Evolutionary conservation across 2,329 filamentous ascomycete genomes (phyloP).

Genomic region (Canariomyces notabilis): DNA sequence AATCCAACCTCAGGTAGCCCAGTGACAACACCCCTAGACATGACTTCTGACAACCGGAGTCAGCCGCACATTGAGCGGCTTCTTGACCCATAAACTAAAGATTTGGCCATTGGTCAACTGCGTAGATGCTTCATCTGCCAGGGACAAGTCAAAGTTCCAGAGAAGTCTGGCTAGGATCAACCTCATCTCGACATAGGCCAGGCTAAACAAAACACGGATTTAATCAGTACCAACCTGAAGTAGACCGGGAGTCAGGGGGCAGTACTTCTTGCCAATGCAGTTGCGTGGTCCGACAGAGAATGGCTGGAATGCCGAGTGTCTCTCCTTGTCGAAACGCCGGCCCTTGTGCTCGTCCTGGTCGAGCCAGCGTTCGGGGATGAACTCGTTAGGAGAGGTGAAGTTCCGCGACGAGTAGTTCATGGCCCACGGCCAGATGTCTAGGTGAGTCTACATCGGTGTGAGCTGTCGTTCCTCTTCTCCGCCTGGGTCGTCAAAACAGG

Average conservation of each 20-base stretch:
- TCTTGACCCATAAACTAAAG: slow-evolving; percentile 36
- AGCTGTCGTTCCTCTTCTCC: background rate
- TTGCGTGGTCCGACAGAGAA: slow-evolving; percentile 43
- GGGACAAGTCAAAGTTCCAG: slow-evolving; percentile 43
- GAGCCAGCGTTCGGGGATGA: slow-evolving; percentile 43
- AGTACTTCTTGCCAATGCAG: slow-evolving; percentile 45
- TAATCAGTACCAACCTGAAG: background rate
- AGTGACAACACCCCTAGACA: background rate
- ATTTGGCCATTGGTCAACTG: slow-evolving; percentile 34
- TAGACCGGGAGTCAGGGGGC: background rate
- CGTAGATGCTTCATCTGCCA: slow-evolving; percentile 30
- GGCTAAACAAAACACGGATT: slow-evolving; percentile 25
- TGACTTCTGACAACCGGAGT: slow-evolving; percentile 19
- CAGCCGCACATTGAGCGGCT: slow-evolving; percentile 31
- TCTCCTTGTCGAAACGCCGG: slow-evolving; percentile 33
- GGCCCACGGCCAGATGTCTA: slow-evolving; percentile 40
- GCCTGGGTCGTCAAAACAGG: too few species aligned
- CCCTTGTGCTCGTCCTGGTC: slow-evolving; percentile 22
- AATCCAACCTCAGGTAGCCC: background rate
- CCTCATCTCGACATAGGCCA: slow-evolving; percentile 44
- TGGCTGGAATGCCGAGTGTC: slow-evolving; percentile 36
- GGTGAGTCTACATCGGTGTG: slow-evolving; percentile 31
- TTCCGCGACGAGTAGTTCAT: slow-evolving; percentile 36
- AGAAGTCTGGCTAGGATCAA: slow-evolving; percentile 40
- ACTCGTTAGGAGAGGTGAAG: slow-evolving; percentile 40